These are phyloP conservation scores for Plasmodium adleri DNA, from an alignment of 169 alveolate species.

Conservation along the genomic window DNA sequence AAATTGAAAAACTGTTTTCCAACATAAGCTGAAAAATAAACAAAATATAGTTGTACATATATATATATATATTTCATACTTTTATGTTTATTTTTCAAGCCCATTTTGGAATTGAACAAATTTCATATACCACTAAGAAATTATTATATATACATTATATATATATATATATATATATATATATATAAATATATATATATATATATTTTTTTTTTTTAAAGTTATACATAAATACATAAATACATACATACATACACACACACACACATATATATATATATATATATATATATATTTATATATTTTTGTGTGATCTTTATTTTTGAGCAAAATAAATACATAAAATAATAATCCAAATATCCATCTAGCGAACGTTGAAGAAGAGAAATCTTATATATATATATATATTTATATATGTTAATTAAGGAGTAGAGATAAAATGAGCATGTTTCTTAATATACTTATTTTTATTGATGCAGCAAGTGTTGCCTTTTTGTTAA, in stretches of 20 bases:
- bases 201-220: not conserved
- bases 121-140: no score
- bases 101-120: no score
- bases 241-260: not conserved
- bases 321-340: not conserved
- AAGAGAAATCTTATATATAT: constrained; percentile 1
- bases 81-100: not conserved
- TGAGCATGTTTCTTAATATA: constrained; percentile 73
- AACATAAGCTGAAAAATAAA: constrained; percentile 21
- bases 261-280: not conserved
- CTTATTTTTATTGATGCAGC: constrained; percentile 76
- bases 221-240: not conserved
- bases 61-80: not conserved
- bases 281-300: not conserved
- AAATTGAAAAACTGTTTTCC: constrained; percentile 80
- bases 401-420: not conserved
- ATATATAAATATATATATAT: not conserved
- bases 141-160: not conserved
- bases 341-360: not conserved
- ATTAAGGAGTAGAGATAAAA: constrained; percentile 15
- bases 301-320: no score
- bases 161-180: not conserved
- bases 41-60: not conserved
- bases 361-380: no score
- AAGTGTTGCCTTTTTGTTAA: constrained; percentile 70